phyloP scores from a whole-genome alignment of 345 rosid genomes.

The Sonneratia caseolaris region DNA sequence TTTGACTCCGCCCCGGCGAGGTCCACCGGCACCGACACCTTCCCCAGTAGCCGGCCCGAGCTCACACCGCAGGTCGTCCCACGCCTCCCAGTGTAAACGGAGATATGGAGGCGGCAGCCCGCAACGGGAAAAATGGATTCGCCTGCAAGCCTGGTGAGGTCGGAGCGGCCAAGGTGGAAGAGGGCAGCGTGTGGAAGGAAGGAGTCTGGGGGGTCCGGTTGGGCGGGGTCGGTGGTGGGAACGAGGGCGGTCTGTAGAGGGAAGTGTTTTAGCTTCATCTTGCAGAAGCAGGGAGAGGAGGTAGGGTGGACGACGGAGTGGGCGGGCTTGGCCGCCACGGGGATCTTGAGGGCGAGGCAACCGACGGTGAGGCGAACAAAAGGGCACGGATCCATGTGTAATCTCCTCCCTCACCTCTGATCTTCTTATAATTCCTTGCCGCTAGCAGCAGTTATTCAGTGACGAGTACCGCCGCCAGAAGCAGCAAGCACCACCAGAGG shows the following conservation, averaged over 20 bases:
- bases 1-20: constrained; percentile 46
- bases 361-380: constrained; percentile 70
- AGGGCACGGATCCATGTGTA: constrained; percentile 82
- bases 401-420: not conserved
- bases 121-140: constrained; percentile 50
- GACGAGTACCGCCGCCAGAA: too few relatives aligned
- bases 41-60: constrained; percentile 65
- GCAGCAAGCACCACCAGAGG: too few relatives aligned
- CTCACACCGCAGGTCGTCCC: constrained; percentile 63
- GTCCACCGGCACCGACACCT: constrained; percentile 66
- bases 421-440: not conserved
- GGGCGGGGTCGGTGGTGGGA: constrained; percentile 45
- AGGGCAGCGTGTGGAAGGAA: constrained; percentile 44
- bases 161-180: constrained; percentile 62
- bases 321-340: constrained; percentile 53
- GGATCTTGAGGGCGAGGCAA: constrained; percentile 63
- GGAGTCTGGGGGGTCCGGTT: constrained; percentile 29
- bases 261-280: constrained; percentile 57
- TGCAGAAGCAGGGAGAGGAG: constrained; percentile 74
- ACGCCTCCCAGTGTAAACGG: constrained; percentile 59
- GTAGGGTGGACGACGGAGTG: constrained; percentile 72
- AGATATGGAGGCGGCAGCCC: constrained; percentile 40
- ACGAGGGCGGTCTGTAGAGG: constrained; percentile 54
- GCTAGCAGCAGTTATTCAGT: not conserved
- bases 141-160: constrained; percentile 42